Base-by-base conservation (phyloP, 768 basidiomycete genomes). In the Termitomyces sp. region DNA sequence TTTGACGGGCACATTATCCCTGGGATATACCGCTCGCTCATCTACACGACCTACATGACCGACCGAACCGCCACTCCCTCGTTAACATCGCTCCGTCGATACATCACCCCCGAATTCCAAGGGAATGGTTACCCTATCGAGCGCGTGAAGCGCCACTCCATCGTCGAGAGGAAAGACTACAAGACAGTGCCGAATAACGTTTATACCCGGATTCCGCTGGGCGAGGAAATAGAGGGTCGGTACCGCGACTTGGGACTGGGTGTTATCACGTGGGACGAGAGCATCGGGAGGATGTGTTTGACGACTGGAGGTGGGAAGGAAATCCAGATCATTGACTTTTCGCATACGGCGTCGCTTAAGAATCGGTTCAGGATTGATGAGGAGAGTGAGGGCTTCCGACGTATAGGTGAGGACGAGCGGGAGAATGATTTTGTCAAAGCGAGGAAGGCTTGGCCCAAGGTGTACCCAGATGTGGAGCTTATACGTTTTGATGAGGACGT, bases 211-310 rank as follows among this genome's bases (percentile, higher is more conserved):
- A 41, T 66, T 23, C 31, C 54, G 11, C 38, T 57, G 16, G 49
- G 54, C 45, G 59, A 44, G 23, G 48, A 53, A 6, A 50, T 31
- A 13, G 59, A 55, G 54, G 42, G 41, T 15, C 42, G 56, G 12
- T 64, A 61, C 49, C 27, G 54, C n/a, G 62, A 46, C 32, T 60
- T 50, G 3, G 79, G 76, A 9, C 64, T 84, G 33, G 66, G 68
- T n/a, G 73, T 80, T 16, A 75, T 86, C 32, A 73, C 81, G 7
- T 89, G 83, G 83, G 86, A 89, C 56, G 86, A 88, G 64, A 71
- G 75, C 22, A 81, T 80, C 12, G 86, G 85, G 3, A 73, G 85
- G 36, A 72, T 87, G 13, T 80, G 81, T 59, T 67, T 86, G 7
- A 78, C 79, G 42, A 69, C 73, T 31, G 73, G 72, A 12, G 60